Percentiles rank a stretch among this genome's conserved stretches.
Conservation (phyloP, 148 eudicot species). For the Cornus florida region DNA sequence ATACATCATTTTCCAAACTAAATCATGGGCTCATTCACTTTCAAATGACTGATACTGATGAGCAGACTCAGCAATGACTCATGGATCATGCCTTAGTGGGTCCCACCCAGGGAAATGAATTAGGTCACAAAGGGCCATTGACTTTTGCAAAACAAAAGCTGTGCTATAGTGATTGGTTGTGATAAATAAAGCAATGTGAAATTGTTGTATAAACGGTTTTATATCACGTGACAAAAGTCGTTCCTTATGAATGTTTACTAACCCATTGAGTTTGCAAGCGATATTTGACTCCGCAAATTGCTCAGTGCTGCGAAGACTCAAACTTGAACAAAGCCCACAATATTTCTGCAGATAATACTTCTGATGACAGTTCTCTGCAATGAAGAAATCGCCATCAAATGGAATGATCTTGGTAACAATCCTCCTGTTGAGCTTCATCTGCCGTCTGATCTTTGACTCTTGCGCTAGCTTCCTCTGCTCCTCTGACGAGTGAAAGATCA, state of each 20-base stretch:
- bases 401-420: slow-evolving; percentile 31
- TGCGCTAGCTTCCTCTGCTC: slow-evolving; percentile 34
- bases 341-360: slow-evolving; percentile 33
- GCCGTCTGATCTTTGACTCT: slow-evolving; percentile 39
- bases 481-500: slow-evolving; percentile 24
- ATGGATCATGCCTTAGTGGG: no score
- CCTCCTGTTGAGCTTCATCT: slow-evolving; percentile 36
- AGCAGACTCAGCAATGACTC: no score
- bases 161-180: no score
- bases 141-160: no score
- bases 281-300: slow-evolving; percentile 29
- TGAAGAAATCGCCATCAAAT: slow-evolving; percentile 21
- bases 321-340: slow-evolving; percentile 29
- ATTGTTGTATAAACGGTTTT: no score
- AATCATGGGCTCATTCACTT: no score
- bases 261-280: slow-evolving; percentile 29
- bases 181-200: no score
- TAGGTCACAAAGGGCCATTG: no score
- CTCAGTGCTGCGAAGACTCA: slow-evolving; percentile 27
- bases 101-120: no score
- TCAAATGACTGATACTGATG: no score
- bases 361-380: slow-evolving; percentile 35
- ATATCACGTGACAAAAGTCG: no score
- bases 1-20: no score
- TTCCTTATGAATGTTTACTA: neutral